Evolutionary conservation across 2,329 filamentous ascomycete species (phyloP).

Genomic region (Cladophialophora carrionii): DNA sequence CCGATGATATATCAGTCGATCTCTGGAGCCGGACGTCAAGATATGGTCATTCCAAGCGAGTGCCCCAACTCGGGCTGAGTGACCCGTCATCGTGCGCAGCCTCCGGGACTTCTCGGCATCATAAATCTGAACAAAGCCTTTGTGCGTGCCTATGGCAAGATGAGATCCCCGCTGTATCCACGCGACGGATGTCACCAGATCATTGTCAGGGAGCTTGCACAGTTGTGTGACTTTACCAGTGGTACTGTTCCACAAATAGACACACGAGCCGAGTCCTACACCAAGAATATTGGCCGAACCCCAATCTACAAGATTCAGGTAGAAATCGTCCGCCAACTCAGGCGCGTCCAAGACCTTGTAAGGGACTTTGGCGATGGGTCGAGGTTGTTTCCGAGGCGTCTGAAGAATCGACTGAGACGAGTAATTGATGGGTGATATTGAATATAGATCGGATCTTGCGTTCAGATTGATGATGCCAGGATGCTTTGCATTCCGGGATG

Average conservation of each 20-base stretch:
- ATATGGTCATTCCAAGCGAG: conserved; percentile 98
- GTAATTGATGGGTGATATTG: conserved; percentile 87
- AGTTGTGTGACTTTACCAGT: conserved; percentile 90
- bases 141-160: conserved; percentile 90
- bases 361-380: conserved; percentile 91
- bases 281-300: conserved; percentile 92
- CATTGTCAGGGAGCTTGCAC: conserved; percentile 80
- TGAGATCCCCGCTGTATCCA: conserved; percentile 99
- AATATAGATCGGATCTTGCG: conserved; percentile 90
- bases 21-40: conserved; percentile 89
- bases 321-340: conserved; percentile 95
- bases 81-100: conserved; percentile 93
- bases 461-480: conserved; percentile 79
- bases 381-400: conserved; percentile 82
- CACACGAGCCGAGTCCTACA: conserved; percentile 86
- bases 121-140: conserved; percentile 96
- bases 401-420: conserved; percentile 92
- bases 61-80: conserved; percentile 88
- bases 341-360: conserved; percentile 98
- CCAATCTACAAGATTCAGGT: conserved; percentile 97
- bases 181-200: conserved; percentile 92
- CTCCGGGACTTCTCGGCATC: conserved; percentile 85
- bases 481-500: conserved; percentile 78
- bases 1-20: conserved; percentile 91
- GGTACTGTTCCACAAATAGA: conserved; percentile 98